Base-by-base conservation (phyloP, 169 alveolate genomes). In the Cardiosporidium cionae region DNA sequence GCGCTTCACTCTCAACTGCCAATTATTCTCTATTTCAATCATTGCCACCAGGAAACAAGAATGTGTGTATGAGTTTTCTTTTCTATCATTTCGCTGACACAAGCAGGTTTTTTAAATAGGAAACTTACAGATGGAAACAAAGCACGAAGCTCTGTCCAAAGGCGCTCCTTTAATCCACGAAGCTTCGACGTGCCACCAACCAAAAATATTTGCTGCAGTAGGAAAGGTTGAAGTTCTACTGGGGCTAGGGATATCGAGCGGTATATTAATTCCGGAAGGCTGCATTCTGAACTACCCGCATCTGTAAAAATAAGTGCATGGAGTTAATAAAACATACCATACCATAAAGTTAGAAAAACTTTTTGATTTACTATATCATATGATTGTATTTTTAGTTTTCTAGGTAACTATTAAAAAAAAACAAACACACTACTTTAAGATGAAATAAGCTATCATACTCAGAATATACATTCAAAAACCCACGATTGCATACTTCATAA, bases 181-280 rank as follows among this genome's bases (percentile, higher is more conserved):
- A 85, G 82, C 44, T 81, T 76, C 22, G 90, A 69, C 4, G 87
- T 73, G 32, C 90, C 90, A 27, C 90, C 90, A 25, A 85, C 85
- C 62, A 85, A 77, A 31, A 79, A 80, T 28, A 85, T 85, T 75
- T 85, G 84, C 0, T 79, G 71, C 31, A 80, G 22, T 25, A 81
- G 80, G 44, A 81, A 82, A 28, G 84, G 85, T 69, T 81, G 87
- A 7, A 80, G 69, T 3, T 77, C 84, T 9, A 78, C 69, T 16
- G 90, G 90, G 5, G 81, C 71, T 65, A 79, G 53, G 32, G 87
- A 71, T 25, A 85, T 81, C 27, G 88, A 80, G 22, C 90, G 82
- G 66, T 75, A 76, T 7, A 85, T 66, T 25, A 85, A 72, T 80
- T 85, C 90, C 32, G 70, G 86, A 34, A 85, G 74, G 31, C 90